Evolutionary conservation across 345 rosid species (phyloP).

Genomic region (Punica granatum): DNA sequence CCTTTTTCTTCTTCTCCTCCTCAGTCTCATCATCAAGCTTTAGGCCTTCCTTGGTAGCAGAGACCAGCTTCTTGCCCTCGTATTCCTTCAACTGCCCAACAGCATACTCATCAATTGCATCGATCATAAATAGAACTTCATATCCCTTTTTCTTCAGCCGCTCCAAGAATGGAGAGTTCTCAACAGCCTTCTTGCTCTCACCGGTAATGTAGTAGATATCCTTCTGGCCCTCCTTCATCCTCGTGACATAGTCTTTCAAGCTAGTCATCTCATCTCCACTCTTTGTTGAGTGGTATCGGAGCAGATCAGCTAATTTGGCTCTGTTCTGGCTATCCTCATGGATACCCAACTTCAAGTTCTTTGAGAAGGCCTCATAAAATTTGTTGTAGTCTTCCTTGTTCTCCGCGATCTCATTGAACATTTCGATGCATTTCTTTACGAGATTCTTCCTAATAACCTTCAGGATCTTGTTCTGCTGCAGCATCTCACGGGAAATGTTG

Average conservation of each 20-base stretch:
- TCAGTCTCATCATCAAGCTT: constrained; percentile 37
- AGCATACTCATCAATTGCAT: constrained; percentile 42
- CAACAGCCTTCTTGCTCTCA: constrained; percentile 41
- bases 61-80: constrained; percentile 40
- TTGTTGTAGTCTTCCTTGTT: constrained; percentile 41
- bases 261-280: constrained; percentile 35
- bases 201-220: constrained; percentile 41
- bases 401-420: constrained; percentile 42
- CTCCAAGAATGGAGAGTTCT: constrained; percentile 46
- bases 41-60: constrained; percentile 40
- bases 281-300: constrained; percentile 35
- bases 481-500: constrained; percentile 41
- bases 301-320: constrained; percentile 33
- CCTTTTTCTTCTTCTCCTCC: constrained; percentile 35
- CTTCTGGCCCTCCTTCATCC: constrained; percentile 47
- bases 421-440: constrained; percentile 42
- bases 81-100: constrained; percentile 38
- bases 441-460: constrained; percentile 44
- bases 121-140: constrained; percentile 38
- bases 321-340: constrained; percentile 46
- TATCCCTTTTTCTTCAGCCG: constrained; percentile 38
- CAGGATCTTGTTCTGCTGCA: constrained; percentile 45
- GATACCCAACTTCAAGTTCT: constrained; percentile 41
- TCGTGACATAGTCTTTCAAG: constrained; percentile 38
- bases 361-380: constrained; percentile 35